phyloP scores from a whole-genome alignment of 768 basidiomycete species.

The Thelephora aurantiotincta region DNA sequence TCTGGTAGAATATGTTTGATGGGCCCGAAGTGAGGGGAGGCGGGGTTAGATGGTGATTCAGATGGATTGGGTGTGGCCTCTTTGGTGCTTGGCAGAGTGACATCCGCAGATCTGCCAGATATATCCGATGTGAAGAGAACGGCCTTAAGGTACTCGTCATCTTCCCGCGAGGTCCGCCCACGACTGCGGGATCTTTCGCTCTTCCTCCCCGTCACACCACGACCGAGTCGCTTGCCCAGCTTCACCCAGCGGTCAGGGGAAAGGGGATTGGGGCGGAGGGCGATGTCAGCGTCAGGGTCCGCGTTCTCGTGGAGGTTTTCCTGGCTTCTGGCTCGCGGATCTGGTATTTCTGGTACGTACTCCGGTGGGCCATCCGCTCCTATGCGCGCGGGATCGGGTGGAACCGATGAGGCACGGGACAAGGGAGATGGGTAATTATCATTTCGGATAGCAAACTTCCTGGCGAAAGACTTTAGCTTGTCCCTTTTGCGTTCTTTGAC shows the following conservation, averaged over 20 bases:
- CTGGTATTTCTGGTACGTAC: constrained; percentile 21
- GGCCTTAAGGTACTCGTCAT: no score
- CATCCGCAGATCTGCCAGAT: no score
- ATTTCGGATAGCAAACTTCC: constrained; percentile 29
- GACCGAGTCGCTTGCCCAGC: constrained; percentile 47
- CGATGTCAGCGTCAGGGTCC: not conserved
- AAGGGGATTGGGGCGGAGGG: not conserved
- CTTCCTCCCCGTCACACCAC: constrained; percentile 35
- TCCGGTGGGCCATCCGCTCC: constrained; percentile 23
- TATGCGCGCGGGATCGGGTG: constrained; percentile 22
- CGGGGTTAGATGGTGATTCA: not conserved
- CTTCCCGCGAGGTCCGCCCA: not conserved
- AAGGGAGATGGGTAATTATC: not conserved
- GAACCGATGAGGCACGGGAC: constrained; percentile 44
- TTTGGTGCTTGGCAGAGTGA: no score
- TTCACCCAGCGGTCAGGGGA: constrained; percentile 40
- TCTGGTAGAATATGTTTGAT: not conserved
- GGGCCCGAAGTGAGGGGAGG: not conserved
- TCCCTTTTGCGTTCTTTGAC: constrained; percentile 62
- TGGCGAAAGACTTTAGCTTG: constrained; percentile 59
- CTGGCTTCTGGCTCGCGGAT: constrained; percentile 28
- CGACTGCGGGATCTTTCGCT: constrained; percentile 13
- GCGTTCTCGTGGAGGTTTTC: constrained; percentile 12
- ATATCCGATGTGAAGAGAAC: no score
- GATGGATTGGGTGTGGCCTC: no score